Evolutionary conservation across 345 rosid genomes (phyloP), one percentile per base, ranked within the genome.

Genomic region (Turritis glabra): DNA sequence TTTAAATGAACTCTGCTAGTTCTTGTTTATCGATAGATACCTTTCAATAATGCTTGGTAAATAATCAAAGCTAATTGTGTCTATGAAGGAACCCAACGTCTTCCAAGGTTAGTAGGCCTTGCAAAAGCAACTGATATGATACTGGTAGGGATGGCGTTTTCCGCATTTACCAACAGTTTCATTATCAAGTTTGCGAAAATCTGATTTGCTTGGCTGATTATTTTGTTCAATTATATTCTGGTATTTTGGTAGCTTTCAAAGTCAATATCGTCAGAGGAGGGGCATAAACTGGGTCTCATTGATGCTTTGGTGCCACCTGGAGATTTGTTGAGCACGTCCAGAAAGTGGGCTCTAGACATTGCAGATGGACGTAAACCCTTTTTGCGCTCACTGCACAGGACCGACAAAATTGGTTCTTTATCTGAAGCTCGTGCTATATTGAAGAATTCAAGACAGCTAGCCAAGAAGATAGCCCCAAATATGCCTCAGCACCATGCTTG

Each of bases 51-150:
- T 75, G 8, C 7, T 19, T 67, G 25, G 69, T 59, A 41, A 21
- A 10, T 62, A 55, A 35, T 21, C 6, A 43, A 33, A 32, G 57
- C 64, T 25, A 48, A 19, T 55, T 51, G 22, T 72, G 38, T 73
- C 75, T 59, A 64, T 70, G 73, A 79, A 94, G 98, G 98, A 19
- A 94, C 98, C n/a, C 98, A 94, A 51, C 97, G 96, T 58, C 97
- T 94, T 65, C 98, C 98, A 64, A 91, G 98, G 81, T 92, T 94
- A 47, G 41, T 90, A 66, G 98, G 98, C 57, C 87, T 94, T 69
- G 25, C 97, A 55, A 94, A 91, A 83, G 93, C 92, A 51, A 81
- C 90, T 77, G 89, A 91, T 55, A 91, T 94, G 80, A 88, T 94
- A 86, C 84, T 88, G 89, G 98, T 94, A 86, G 14, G 55, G 32